A percentile compares a stretch with the other conserved stretches of the same genome.
Conservation (phyloP, 78 protist genomes). For the Dictyostelium brefeldianum region DNA sequence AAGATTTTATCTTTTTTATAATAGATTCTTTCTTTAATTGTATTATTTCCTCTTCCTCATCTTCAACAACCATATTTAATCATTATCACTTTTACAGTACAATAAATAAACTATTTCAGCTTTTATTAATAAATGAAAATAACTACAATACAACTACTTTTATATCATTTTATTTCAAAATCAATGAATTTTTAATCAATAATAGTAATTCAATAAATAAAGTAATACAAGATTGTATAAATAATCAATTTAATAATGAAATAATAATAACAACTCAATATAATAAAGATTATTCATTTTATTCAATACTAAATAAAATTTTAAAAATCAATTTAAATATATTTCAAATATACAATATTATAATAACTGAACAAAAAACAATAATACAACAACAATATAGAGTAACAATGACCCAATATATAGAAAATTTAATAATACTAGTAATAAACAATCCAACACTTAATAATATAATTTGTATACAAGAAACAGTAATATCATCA, state of each 20-base stretch:
- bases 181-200: neutral
- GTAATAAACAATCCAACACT: neutral
- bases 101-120: neutral
- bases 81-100: neutral
- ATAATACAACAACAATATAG: neutral
- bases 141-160: neutral
- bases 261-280: neutral
- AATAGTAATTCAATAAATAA: neutral
- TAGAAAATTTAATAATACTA: neutral
- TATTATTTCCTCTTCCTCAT: neutral
- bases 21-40: neutral
- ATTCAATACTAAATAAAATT: neutral
- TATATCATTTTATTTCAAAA: neutral
- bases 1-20: neutral
- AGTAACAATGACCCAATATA: neutral
- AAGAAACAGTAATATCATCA: neutral
- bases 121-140: neutral
- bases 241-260: neutral
- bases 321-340: neutral
- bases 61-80: neutral
- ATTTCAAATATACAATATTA: neutral
- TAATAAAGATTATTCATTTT: neutral
- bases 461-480: neutral
- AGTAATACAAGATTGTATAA: neutral
- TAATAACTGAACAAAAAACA: neutral